Evolutionary conservation across 495 filamentous ascomycete species (phyloP).

Genomic region (Pyronema domesticum): DNA sequence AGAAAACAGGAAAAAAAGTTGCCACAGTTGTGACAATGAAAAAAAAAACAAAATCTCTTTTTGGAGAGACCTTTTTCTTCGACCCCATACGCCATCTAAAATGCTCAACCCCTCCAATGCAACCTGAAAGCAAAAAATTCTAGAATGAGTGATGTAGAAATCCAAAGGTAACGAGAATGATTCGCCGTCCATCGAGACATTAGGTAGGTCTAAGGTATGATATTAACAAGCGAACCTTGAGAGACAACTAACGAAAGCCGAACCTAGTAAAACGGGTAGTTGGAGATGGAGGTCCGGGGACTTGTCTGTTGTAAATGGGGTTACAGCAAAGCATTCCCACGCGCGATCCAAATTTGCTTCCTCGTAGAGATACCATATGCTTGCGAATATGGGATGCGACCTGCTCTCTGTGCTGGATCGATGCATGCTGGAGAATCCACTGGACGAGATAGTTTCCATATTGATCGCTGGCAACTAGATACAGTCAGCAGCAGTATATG

Average conservation of each 20-base stretch:
- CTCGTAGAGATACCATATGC: conserved; percentile 97
- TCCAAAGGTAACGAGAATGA: background rate
- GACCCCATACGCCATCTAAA: conserved; percentile 2
- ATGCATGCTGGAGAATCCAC: conserved; percentile 79
- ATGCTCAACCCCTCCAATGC: background rate
- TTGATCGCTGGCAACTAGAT: conserved; percentile 76
- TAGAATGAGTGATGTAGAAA: background rate
- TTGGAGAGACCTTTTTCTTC: conserved; percentile 3
- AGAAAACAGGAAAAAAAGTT: conserved; percentile 2
- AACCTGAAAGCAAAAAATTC: conserved; percentile 4
- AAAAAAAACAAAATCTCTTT: conserved; percentile 4
- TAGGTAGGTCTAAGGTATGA: conserved; percentile 1
- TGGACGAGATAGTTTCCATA: conserved; percentile 98
- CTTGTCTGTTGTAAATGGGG: conserved; percentile 31
- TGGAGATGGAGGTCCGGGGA: conserved; percentile 17
- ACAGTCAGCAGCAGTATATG: conserved; percentile 22
- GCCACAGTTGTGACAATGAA: background rate
- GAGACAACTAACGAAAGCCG: conserved; percentile 17
- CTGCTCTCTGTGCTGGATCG: conserved; percentile 72
- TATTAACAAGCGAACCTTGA: conserved; percentile 1
- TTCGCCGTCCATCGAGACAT: background rate
- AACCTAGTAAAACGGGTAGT: conserved; percentile 21
- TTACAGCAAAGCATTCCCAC: conserved; percentile 99
- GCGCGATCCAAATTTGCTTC: conserved; percentile 94
- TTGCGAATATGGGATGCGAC: conserved; percentile 90